A percentile compares a stretch with the other conserved stretches of the same genome.
Conservation (phyloP, 2,329 filamentous ascomycete species). For the Hymenoscyphus linearis region DNA sequence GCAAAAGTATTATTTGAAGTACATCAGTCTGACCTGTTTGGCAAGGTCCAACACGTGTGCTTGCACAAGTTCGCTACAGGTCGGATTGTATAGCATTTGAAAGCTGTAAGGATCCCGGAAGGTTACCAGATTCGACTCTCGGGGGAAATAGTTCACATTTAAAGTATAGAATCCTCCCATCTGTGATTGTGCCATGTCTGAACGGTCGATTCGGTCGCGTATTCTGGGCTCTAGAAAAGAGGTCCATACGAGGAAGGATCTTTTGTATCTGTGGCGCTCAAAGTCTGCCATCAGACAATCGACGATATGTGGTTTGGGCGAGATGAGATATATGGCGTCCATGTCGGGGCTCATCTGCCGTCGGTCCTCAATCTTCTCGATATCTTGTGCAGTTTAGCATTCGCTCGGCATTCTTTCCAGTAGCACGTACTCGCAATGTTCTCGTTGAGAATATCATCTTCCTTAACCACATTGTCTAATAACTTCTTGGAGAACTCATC, state of each 20-base stretch:
- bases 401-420: neutral
- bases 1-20: neutral
- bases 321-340: conserved; percentile 91
- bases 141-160: conserved; percentile 82
- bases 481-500: conserved; percentile 80
- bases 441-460: conserved; percentile 95
- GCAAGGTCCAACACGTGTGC: conserved; percentile 79
- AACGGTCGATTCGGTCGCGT: conserved; percentile 69
- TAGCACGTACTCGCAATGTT: conserved; percentile 77
- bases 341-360: conserved; percentile 79
- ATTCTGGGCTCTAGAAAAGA: conserved; percentile 63
- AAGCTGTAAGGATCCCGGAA: conserved; percentile 97
- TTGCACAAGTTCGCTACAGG: conserved; percentile 77
- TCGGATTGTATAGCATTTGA: conserved; percentile 83
- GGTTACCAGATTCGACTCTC: conserved; percentile 85
- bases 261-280: conserved; percentile 75
- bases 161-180: conserved; percentile 78
- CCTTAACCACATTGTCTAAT: conserved; percentile 83
- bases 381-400: conserved; percentile 52
- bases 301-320: conserved; percentile 80
- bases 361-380: conserved; percentile 87
- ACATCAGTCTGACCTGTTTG: conserved; percentile 62
- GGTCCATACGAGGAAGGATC: conserved; percentile 81
- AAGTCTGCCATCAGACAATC: conserved; percentile 93
- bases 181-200: conserved; percentile 61